Conservation (phyloP, 305 asterid genomes). For the Withania somnifera region DNA sequence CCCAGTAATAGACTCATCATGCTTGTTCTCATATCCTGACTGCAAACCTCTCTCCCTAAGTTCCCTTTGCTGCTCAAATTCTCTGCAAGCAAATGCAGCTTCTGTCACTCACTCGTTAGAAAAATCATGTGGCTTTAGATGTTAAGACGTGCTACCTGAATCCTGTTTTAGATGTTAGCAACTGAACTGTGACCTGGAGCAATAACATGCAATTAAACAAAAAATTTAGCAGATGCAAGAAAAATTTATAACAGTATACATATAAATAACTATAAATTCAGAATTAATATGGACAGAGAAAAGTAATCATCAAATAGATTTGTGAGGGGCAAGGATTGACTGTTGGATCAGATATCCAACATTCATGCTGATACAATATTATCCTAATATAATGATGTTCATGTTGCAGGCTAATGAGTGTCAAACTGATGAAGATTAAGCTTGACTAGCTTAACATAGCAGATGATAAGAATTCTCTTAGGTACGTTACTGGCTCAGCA, state of each 20-base stretch:
- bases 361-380: background rate
- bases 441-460: background rate
- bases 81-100: conserved; percentile 41
- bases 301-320: background rate
- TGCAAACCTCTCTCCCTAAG: conserved; percentile 76
- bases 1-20: conserved; percentile 31
- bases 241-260: background rate
- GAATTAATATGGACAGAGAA: background rate
- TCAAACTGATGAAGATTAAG: background rate
- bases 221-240: conserved; percentile 3
- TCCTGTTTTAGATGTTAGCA: conserved; percentile 97
- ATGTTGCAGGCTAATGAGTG: background rate
- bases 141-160: conserved; percentile 56
- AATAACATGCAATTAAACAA: conserved; percentile 24
- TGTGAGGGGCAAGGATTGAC: background rate
- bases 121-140: conserved; percentile 2
- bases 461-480: background rate
- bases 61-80: conserved; percentile 99
- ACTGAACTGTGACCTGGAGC: conserved; percentile 83
- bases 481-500: background rate
- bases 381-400: background rate
- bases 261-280: background rate
- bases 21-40: conserved; percentile 39
- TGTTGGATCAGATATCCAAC: background rate
- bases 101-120: background rate